phyloP scores from a whole-genome alignment of 164 flowering plant genomes.

The Buxus sempervirens region DNA sequence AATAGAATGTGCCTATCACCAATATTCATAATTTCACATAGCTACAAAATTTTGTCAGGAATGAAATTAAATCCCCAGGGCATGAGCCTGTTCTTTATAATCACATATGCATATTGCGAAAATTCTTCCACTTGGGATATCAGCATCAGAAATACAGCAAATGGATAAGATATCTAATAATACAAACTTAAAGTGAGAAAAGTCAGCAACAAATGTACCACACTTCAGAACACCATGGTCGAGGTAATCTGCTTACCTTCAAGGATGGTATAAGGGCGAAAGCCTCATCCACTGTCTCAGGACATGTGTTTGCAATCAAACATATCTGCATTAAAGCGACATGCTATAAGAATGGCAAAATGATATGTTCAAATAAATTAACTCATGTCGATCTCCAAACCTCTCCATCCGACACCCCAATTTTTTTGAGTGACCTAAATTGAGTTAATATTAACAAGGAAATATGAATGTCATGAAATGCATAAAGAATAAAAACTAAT shows the following conservation, averaged over 20 bases:
- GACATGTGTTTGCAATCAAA: constrained; percentile 63
- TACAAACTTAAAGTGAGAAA: background rate
- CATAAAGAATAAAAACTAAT: background rate
- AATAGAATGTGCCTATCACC: no score
- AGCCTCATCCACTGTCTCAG: constrained; percentile 72
- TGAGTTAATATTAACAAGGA: constrained; percentile 37
- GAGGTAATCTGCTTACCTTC: constrained; percentile 56
- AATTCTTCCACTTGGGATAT: background rate
- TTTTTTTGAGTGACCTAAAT: constrained; percentile 50
- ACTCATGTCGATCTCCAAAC: constrained; percentile 29
- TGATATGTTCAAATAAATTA: background rate
- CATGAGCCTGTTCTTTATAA: background rate
- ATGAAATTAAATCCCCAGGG: background rate
- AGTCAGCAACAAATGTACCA: no score
- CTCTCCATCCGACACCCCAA: constrained; percentile 76
- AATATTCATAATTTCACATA: no score
- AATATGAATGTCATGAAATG: constrained; percentile 7
- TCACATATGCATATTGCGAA: background rate
- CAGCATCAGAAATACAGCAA: background rate
- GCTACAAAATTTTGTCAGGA: background rate
- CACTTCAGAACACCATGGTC: background rate
- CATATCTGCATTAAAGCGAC: constrained; percentile 58
- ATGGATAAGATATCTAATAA: background rate
- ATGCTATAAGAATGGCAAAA: constrained; percentile 6
- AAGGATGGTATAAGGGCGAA: constrained; percentile 76